Conservation (phyloP, 352 stramenopile genomes). For the Pythium chondricola region DNA sequence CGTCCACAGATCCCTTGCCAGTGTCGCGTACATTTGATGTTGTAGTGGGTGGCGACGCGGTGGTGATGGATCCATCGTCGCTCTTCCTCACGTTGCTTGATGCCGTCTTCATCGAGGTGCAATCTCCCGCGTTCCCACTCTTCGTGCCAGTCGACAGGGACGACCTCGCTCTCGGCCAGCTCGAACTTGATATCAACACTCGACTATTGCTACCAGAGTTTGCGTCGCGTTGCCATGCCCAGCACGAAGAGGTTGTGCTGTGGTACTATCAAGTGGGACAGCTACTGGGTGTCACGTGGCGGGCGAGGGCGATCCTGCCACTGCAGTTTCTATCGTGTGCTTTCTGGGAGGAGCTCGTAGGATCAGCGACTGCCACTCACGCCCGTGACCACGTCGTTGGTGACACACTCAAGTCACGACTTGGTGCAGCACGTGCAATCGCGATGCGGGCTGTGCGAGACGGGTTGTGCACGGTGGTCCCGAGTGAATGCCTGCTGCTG, state of each 20-base stretch:
- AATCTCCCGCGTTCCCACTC: slow-evolving; percentile 53
- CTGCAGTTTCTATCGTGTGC: slow-evolving; percentile 37
- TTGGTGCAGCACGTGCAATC: not conserved
- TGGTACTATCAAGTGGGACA: slow-evolving; percentile 57
- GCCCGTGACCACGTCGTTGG: not conserved
- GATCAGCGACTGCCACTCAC: not conserved
- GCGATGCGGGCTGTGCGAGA: slow-evolving; percentile 42
- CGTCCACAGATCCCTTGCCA: slow-evolving; percentile 26
- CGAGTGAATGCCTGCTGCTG: slow-evolving; percentile 36
- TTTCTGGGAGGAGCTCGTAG: slow-evolving; percentile 31
- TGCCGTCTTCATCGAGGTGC: slow-evolving; percentile 35
- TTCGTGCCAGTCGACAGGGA: slow-evolving; percentile 27
- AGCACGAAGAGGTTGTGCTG: slow-evolving; percentile 25
- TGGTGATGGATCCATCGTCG: slow-evolving; percentile 15
- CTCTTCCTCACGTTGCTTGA: slow-evolving; percentile 55
- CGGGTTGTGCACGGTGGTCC: slow-evolving; percentile 48
- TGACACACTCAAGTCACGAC: not conserved
- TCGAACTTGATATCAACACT: slow-evolving; percentile 45
- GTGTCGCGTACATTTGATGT: slow-evolving; percentile 29
- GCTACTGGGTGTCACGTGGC: slow-evolving; percentile 59
- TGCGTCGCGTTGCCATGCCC: not conserved
- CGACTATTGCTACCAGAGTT: slow-evolving; percentile 25
- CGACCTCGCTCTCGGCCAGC: not conserved
- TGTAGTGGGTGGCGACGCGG: not conserved
- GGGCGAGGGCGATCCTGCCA: slow-evolving; percentile 33